Conservation (phyloP, 805 yeast genomes). For the Wickerhamiella dianesei region DNA sequence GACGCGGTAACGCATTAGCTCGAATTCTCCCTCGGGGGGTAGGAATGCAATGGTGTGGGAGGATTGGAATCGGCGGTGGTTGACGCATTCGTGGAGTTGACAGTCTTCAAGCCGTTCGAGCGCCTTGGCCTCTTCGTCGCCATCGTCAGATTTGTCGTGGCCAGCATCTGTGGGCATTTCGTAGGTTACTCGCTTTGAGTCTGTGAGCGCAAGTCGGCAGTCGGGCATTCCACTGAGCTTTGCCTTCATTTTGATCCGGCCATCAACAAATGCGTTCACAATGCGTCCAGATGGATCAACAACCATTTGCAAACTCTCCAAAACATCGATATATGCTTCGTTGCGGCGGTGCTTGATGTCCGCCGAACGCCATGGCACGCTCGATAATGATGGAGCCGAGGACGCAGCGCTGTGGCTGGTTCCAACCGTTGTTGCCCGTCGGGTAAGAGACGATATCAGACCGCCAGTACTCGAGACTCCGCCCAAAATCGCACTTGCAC, state of each 20-base stretch:
- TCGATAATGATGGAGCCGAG: conserved; percentile 7
- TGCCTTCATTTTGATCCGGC: conserved; percentile 54
- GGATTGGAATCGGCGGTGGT: conserved; percentile 50
- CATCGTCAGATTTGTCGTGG: conserved; percentile 2
- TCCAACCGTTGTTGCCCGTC: conserved; percentile 4
- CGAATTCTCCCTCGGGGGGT: conserved; percentile 84
- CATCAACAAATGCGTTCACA: conserved; percentile 61
- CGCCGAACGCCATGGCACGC: conserved; percentile 52
- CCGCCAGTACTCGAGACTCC: background rate
- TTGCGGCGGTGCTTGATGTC: conserved; percentile 70
- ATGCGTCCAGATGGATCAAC: conserved; percentile 47
- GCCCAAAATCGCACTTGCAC: background rate
- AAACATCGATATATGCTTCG: conserved; percentile 62
- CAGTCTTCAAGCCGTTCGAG: conserved; percentile 46
- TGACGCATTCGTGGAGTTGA: conserved; percentile 79
- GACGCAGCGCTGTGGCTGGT: background rate
- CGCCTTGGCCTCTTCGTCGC: conserved; percentile 9
- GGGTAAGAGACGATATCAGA: conserved; percentile 24
- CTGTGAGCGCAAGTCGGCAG: conserved; percentile 69
- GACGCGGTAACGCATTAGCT: conserved; percentile 61
- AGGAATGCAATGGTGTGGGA: conserved; percentile 54
- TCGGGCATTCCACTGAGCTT: conserved; percentile 71
- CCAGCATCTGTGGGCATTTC: conserved; percentile 1
- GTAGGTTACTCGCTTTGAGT: conserved; percentile 25
- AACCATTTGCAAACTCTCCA: conserved; percentile 60